Evolutionary conservation across 495 filamentous ascomycete genomes (phyloP), one percentile per base, ranked within the genome.

Genomic region (Lasiosphaeria miniovina): DNA sequence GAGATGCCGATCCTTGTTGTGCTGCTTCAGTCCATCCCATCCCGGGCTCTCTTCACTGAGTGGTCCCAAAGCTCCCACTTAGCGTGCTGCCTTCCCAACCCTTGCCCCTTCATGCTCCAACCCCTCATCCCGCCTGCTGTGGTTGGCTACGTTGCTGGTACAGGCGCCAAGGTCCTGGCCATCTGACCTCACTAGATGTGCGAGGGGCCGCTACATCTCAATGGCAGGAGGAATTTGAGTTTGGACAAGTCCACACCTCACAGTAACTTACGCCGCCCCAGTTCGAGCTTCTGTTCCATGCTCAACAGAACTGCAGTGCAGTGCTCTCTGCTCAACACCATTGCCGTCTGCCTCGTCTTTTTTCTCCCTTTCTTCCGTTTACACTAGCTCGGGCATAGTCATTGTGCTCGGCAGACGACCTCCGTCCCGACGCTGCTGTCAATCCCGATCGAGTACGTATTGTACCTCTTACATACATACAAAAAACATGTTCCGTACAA

Each of bases 161-260:
- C 65, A 61, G 61, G 61, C 68, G 64, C 68, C 63, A 70, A 65
- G 62, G 59, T 64, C 17, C 63, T 57, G 54, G 64, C 69, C 69
- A 72, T 70, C 68, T 72, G 69, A 72, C 69, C 69, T 72, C 69
- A 68, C 68, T 63, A 64, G 63, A 64, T 64, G 65, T 61, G 68
- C 62, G 64, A 61, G 60, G 59, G 60, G 58, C 59, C 58, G 55
- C 63, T 61, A 62, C 64, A 65, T 46, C 36, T 35, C 11, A 12
- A 49, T 24, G 54, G 40, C 46, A 41, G 36, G 15, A 56, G 10
- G 45, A 45, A 56, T 46, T 54, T 60, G 49, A 52, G 49, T 52
- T 33, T 52, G 31, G 24, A 52, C 31, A 33, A 52, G 49, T n/a
- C 12, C 6, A 46, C 50, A 36, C 34, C 12, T 11, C 24, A 32